Evolutionary conservation across 2,329 filamentous ascomycete genomes (phyloP), one percentile per base, ranked within the genome.

Genomic region (Botrytis fabae): DNA sequence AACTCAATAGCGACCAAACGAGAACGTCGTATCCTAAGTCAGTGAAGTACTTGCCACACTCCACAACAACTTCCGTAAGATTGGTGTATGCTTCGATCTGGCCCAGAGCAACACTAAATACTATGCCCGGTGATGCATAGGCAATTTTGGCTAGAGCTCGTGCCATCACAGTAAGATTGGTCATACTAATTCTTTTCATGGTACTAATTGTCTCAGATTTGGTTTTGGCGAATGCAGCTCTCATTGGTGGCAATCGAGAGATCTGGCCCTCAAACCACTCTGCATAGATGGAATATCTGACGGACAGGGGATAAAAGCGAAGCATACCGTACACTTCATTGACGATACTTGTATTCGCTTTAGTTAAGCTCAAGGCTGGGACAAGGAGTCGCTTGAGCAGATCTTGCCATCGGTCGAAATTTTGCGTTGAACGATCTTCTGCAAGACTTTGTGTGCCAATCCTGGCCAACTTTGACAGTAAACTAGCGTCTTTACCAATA

Each of bases 21-120:
- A 99, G 86, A 46, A 97, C 93, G 81, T 99, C 96, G 80, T 97
- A 97, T 0, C 93, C 95, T 54, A 99, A 85, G 71, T 93, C 91
- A 1, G 95, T 97, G 78, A 98, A 98, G 81, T 98, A 98, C 78
- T 93, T 92, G 57, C 93, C 94, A 79, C 95, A 98, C 80, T 98
- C 94, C 22, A 98, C 95, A 75, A 99, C 93, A 8, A 94, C 93
- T 75, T 97, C 93, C 73, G 97, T 97, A 74, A 99, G 87, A 80
- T 98, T 99, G 80, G 92, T 93, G 81, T 99, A 99, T 0, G 92
- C 91, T 82, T 99, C 95, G 74, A 98, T 93, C 81, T 98, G 95
- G 75, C 91, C 91, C 73, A 99, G 89, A 10, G 95, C 94, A 73
- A 95, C 92, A 78, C 91, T 91, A 84, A 98, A 97, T 38, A 98